These are phyloP conservation scores for Sordariomycetes sp. DNA, from an alignment of 2,329 filamentous ascomycete genomes.

Conservation along the genomic window DNA sequence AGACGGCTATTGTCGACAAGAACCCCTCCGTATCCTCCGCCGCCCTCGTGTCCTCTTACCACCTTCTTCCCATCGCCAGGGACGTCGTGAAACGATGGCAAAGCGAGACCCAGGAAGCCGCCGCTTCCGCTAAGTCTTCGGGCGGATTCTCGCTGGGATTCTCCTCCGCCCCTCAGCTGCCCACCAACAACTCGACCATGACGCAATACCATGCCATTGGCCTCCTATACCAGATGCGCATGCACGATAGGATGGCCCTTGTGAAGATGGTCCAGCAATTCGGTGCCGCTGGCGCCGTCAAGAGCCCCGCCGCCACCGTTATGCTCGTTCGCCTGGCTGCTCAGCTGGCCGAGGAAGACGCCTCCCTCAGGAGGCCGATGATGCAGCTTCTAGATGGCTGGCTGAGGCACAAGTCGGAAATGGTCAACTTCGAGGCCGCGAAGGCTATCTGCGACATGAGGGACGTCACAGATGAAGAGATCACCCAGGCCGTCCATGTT, in stretches of 20 bases:
- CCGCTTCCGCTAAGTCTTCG: slow-evolving; percentile 76
- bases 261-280: slow-evolving; percentile 99
- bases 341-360: slow-evolving; percentile 88
- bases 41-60: slow-evolving; percentile 91
- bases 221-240: slow-evolving; percentile 92
- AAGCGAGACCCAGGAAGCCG: slow-evolving; percentile 94
- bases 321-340: slow-evolving; percentile 87
- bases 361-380: slow-evolving; percentile 84
- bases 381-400: slow-evolving; percentile 92
- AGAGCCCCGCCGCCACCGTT: slow-evolving; percentile 85
- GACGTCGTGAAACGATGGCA: slow-evolving; percentile 97
- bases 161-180: slow-evolving; percentile 60
- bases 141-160: slow-evolving; percentile 87
- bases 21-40: slow-evolving; percentile 94
- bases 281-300: slow-evolving; percentile 77
- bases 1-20: slow-evolving; percentile 98
- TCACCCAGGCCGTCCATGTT: slow-evolving; percentile 84
- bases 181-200: slow-evolving; percentile 93
- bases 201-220: slow-evolving; percentile 98
- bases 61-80: slow-evolving; percentile 87
- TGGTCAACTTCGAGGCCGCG: slow-evolving; percentile 98
- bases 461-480: slow-evolving; percentile 84
- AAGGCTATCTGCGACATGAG: slow-evolving; percentile 95
- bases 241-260: slow-evolving; percentile 92
- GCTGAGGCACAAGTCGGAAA: slow-evolving; percentile 96